Evolutionary conservation across 495 filamentous ascomycete species (phyloP).

Genomic region (Aspergillus wentii): DNA sequence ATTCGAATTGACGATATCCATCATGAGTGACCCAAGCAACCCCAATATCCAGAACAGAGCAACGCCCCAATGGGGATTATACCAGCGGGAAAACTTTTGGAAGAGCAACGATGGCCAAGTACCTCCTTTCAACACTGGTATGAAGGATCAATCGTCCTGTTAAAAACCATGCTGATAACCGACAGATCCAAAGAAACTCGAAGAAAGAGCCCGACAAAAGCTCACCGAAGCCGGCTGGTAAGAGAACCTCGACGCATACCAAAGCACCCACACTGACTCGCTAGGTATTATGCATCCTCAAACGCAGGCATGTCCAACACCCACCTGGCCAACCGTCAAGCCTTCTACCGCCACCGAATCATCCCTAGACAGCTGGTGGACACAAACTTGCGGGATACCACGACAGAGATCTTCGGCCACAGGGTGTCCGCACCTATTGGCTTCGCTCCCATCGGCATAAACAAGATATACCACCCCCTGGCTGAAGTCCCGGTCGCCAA

Average conservation of each 20-base stretch:
- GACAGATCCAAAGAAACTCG: slow-evolving; percentile 50
- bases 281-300: slow-evolving; percentile 57
- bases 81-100: slow-evolving; percentile 60
- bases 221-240: slow-evolving; percentile 41
- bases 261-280: background rate
- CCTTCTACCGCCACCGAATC: slow-evolving; percentile 65
- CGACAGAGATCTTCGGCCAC: slow-evolving; percentile 57
- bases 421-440: slow-evolving; percentile 54
- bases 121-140: slow-evolving; percentile 52
- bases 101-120: slow-evolving; percentile 50
- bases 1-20: too few relatives aligned
- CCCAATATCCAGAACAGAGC: slow-evolving; percentile 50
- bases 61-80: slow-evolving; percentile 58
- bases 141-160: background rate
- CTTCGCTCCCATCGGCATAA: slow-evolving; percentile 64
- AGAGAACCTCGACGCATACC: background rate
- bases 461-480: slow-evolving; percentile 56
- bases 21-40: slow-evolving; percentile 52
- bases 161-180: too few relatives aligned
- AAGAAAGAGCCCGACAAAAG: slow-evolving; percentile 52
- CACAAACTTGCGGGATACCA: slow-evolving; percentile 54
- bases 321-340: slow-evolving; percentile 61
- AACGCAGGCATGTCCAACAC: slow-evolving; percentile 63
- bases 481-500: slow-evolving; percentile 56
- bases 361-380: slow-evolving; percentile 59